Evolutionary conservation across 2,329 filamentous ascomycete species (phyloP).

Genomic region (Lasiodiplodia theobromae): DNA sequence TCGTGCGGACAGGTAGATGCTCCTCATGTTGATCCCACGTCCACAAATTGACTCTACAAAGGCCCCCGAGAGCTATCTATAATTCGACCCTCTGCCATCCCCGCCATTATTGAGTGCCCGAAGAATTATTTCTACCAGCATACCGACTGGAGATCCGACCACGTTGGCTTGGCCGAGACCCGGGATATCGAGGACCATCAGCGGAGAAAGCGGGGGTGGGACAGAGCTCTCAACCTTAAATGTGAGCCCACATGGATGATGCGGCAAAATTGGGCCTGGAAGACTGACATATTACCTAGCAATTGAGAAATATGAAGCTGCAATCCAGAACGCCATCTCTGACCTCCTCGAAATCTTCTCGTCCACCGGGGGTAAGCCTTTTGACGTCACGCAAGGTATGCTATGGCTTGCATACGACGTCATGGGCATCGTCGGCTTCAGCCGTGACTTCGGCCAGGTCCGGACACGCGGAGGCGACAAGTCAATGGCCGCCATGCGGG

Average conservation of each 20-base stretch:
- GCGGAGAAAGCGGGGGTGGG: constrained; percentile 28
- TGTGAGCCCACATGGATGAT: too few species aligned
- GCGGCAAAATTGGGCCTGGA: too few species aligned
- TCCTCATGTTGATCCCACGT: background rate
- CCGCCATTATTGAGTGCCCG: background rate
- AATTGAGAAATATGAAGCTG: background rate
- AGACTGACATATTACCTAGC: too few species aligned
- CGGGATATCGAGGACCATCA: constrained; percentile 41
- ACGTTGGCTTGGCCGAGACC: constrained; percentile 28
- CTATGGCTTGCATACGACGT: constrained; percentile 53
- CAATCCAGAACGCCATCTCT: background rate
- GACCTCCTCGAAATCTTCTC: background rate
- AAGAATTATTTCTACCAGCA: background rate
- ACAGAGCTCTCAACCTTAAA: too few species aligned
- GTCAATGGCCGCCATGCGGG: too few species aligned
- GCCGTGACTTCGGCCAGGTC: constrained; percentile 44
- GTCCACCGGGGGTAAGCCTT: background rate
- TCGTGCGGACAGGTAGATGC: background rate
- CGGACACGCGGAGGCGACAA: too few species aligned
- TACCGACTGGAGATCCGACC: too few species aligned
- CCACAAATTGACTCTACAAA: background rate
- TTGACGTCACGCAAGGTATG: background rate
- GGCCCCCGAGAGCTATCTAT: background rate
- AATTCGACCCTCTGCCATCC: background rate
- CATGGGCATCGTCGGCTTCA: constrained; percentile 56